Base-by-base conservation (phyloP, 2,329 filamentous ascomycete species). In the Emergomyces pasteurianus region DNA sequence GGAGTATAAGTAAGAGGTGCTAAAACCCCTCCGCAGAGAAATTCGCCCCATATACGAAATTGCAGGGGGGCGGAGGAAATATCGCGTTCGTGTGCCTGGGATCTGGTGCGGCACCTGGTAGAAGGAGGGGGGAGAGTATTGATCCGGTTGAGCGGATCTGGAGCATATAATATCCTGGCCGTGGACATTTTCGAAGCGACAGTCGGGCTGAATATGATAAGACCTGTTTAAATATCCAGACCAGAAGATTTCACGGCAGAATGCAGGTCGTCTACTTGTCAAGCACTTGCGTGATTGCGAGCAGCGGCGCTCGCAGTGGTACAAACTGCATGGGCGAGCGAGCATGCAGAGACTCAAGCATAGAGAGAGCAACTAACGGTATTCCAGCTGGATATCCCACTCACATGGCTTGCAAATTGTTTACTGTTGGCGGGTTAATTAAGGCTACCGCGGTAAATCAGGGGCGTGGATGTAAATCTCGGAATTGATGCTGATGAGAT, bases 291-390 rank as follows among this genome's bases (percentile, higher is more conserved):
- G 8, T 10, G 55, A 16, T 26, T 47, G 38, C 57, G 40, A 42
- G 57, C 31, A 52, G 14, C 21, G 57, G 36, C 26, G 59, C 50
- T 43, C 50, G 62, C 65, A 65, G 60, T 67, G 71, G 65, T 68
- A 65, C 54, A 72, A 60, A 61, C 64, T 64, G 47, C 67, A 67
- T 61, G 69, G 65, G 69, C 72, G 67, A 65, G 65, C 64, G 67
- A 66, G 73, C 72, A 74, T 74, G 72, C 72, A 74, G 72, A 61
- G 64, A 56, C 60, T 59, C 57, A 59, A 63, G 52, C 62, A 62
- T 42, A 43, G 58, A 67, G 64, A 62, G 69, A 70, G 55, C 38
- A 46, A 28, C 23, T 43, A 26, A 21, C 16, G 18, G 28, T 43
- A 46, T 57, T 31, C 23, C 10, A 21, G 12, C 16, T 14, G 18